A percentile compares a stretch with the other conserved stretches of the same genome.
These are phyloP conservation scores for Cladophialophora exuberans DNA, from an alignment of 2,329 filamentous ascomycete genomes.

Conservation along the genomic window DNA sequence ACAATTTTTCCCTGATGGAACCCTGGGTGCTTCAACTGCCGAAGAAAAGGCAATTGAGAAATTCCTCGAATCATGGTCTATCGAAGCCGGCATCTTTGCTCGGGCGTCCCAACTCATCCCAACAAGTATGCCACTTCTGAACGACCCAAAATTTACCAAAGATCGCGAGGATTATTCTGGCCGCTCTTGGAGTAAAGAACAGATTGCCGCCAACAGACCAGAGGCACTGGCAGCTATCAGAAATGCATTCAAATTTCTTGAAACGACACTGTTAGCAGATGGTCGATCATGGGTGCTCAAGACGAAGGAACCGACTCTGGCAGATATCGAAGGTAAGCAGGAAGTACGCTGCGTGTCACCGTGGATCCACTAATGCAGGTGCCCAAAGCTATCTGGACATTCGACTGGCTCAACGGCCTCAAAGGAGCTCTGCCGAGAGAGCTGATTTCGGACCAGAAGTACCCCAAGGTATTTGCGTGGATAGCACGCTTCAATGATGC, in stretches of 20 bases:
- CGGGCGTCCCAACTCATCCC: conserved; percentile 62
- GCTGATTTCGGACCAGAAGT: conserved; percentile 55
- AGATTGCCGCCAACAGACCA: conserved; percentile 49
- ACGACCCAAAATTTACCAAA: conserved; percentile 61
- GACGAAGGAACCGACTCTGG: conserved; percentile 57
- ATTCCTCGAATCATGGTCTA: conserved; percentile 60
- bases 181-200: conserved; percentile 44
- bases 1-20: conserved; percentile 52
- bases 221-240: conserved; percentile 62
- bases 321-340: conserved; percentile 65
- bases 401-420: conserved; percentile 66
- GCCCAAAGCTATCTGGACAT: conserved; percentile 60
- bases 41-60: conserved; percentile 55
- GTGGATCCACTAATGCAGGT: conserved; percentile 26
- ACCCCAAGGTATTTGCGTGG: conserved; percentile 67
- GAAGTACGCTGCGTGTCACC: conserved; percentile 26
- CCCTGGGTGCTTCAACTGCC: conserved; percentile 43
- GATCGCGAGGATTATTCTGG: conserved; percentile 59
- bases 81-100: conserved; percentile 62
- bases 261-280: conserved; percentile 66
- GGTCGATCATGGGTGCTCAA: conserved; percentile 67
- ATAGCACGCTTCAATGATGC: conserved; percentile 62
- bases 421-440: conserved; percentile 59
- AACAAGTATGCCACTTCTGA: conserved; percentile 55
- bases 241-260: conserved; percentile 60